phyloP scores from a whole-genome alignment of 2,329 filamentous ascomycete genomes.

The Monosporascus sp. region DNA sequence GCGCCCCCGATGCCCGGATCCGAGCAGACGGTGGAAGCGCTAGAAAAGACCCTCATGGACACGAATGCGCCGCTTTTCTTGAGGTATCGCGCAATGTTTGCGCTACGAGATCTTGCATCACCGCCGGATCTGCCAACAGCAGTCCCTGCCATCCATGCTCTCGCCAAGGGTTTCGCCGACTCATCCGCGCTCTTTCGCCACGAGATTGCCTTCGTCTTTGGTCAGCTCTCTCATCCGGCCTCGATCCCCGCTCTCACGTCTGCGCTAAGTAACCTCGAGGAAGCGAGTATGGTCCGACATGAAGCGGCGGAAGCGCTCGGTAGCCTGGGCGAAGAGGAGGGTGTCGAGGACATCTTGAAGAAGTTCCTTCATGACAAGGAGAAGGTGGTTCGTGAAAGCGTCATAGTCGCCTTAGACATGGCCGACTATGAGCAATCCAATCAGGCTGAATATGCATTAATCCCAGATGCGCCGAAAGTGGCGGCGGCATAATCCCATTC shows the following conservation, averaged over 20 bases:
- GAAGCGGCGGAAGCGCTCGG: conserved; percentile 96
- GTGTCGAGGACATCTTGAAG: conserved; percentile 81
- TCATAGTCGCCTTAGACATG: conserved; percentile 95
- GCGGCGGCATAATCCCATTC: conserved; percentile 19
- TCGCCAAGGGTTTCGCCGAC: conserved; percentile 82
- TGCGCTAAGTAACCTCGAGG: conserved; percentile 70
- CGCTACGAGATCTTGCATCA: conserved; percentile 88
- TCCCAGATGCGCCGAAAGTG: conserved; percentile 58
- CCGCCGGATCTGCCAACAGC: conserved; percentile 88
- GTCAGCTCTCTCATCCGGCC: conserved; percentile 92
- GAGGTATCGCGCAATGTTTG: conserved; percentile 97
- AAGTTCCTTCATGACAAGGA: conserved; percentile 86
- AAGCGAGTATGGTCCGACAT: conserved; percentile 94
- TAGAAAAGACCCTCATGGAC: conserved; percentile 76
- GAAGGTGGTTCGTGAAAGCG: conserved; percentile 88
- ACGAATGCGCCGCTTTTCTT: conserved; percentile 76
- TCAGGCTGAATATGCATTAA: conserved; percentile 84
- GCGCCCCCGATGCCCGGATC: conserved; percentile 79
- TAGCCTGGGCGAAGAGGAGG: conserved; percentile 87
- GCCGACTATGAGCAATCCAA: conserved; percentile 91
- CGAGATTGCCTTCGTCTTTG: conserved; percentile 97
- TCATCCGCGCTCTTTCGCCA: conserved; percentile 91
- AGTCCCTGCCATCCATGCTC: conserved; percentile 76
- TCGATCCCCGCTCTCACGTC: conserved; percentile 85
- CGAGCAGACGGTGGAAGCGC: conserved; percentile 64